Conservation (phyloP, 176 grass and related monocot species). For the Phoenix dactylifera region DNA sequence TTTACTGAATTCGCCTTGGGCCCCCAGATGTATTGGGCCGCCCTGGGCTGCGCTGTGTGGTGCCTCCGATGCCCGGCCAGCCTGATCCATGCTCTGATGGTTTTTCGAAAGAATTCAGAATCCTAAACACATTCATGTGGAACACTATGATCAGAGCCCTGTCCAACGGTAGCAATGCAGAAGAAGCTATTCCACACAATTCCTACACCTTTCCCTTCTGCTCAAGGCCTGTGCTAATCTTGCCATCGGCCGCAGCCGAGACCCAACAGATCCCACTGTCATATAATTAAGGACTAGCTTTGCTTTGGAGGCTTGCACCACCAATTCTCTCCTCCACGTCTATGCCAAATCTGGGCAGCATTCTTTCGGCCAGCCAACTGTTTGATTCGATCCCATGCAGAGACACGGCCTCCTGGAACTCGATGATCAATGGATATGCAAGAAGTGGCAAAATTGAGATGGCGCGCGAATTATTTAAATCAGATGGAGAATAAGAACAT, state of each 20-base stretch:
- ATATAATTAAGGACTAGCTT: constrained; percentile 2
- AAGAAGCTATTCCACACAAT: constrained; percentile 8
- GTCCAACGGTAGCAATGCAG: neutral
- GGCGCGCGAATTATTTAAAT: constrained; percentile 7
- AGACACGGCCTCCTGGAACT: constrained; percentile 12
- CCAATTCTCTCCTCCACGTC: constrained; percentile 9
- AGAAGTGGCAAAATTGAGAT: neutral
- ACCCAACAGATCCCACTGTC: constrained; percentile 9
- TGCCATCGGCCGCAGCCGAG: neutral
- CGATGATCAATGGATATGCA: constrained; percentile 9
- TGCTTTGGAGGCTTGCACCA: constrained; percentile 3
- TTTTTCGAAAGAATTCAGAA: constrained; percentile 3
- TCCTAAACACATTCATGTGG: constrained; percentile 11
- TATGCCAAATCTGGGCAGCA: neutral
- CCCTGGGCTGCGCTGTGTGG: too few relatives aligned
- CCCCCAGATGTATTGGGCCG: too few relatives aligned
- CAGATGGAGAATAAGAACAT: constrained; percentile 8
- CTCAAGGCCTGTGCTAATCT: constrained; percentile 11
- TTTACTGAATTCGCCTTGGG: too few relatives aligned
- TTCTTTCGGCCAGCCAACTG: neutral
- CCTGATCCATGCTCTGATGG: neutral
- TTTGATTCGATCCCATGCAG: neutral
- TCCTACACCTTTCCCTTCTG: constrained; percentile 11
- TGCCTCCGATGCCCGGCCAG: too few relatives aligned
- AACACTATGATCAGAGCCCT: constrained; percentile 16